Conservation (phyloP, 2,329 filamentous ascomycete species). For the Epichloe hybrida region DNA sequence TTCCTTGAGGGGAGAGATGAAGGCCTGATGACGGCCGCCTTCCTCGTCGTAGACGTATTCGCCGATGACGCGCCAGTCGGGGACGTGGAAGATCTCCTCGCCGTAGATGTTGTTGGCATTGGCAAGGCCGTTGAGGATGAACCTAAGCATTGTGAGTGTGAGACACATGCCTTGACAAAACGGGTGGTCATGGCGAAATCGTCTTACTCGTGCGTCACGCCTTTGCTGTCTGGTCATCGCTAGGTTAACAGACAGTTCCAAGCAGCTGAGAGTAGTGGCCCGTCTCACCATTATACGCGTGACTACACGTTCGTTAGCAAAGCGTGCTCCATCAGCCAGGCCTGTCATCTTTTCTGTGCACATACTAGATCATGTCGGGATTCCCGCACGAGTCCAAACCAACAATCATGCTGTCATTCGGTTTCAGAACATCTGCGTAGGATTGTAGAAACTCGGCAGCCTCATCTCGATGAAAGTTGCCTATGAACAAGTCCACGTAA, state of each 20-base stretch:
- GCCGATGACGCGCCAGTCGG: slow-evolving; percentile 73
- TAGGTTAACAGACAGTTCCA: not conserved
- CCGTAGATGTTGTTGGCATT: slow-evolving; percentile 75
- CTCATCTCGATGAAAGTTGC: slow-evolving; percentile 67
- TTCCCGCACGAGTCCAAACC: slow-evolving; percentile 76
- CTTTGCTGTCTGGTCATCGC: slow-evolving; percentile 46
- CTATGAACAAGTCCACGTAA: slow-evolving; percentile 25
- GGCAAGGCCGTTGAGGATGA: slow-evolving; percentile 70
- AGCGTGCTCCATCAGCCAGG: not conserved
- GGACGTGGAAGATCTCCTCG: slow-evolving; percentile 51
- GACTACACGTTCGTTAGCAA: slow-evolving; percentile 27
- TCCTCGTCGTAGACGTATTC: slow-evolving; percentile 59
- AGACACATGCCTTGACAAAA: not conserved
- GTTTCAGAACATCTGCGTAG: slow-evolving; percentile 58
- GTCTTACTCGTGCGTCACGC: slow-evolving; percentile 56
- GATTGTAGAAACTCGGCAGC: slow-evolving; percentile 61
- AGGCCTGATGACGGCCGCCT: slow-evolving; percentile 73
- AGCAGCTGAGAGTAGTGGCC: not conserved
- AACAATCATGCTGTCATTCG: slow-evolving; percentile 63
- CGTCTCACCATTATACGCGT: slow-evolving; percentile 49
- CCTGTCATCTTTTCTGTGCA: slow-evolving; percentile 16
- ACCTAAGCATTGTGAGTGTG: slow-evolving; percentile 30
- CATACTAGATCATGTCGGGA: slow-evolving; percentile 67
- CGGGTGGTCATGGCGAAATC: not conserved
- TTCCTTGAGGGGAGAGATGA: slow-evolving; percentile 60